Conservation (phyloP, 306 rosid species). For the Calophaca sinica region DNA sequence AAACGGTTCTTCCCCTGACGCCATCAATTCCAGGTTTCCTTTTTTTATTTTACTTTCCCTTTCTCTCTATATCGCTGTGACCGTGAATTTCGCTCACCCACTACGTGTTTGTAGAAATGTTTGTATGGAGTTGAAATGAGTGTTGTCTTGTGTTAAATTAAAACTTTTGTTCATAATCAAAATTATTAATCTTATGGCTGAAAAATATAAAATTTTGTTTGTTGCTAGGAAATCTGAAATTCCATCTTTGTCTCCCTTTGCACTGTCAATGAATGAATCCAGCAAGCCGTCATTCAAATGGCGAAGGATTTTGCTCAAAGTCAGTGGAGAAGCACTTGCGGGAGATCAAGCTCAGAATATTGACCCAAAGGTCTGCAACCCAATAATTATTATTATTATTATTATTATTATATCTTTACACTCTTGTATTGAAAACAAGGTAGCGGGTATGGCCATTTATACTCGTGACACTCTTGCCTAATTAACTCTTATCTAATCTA, state of each 20-base stretch:
- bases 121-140: too few species aligned
- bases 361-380: constrained; percentile 82
- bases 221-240: constrained; percentile 58
- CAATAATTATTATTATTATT: neutral
- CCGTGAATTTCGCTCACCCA: neutral
- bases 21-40: constrained; percentile 45
- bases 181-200: neutral
- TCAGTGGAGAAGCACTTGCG: constrained; percentile 95
- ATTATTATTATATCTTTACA: neutral
- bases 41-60: neutral
- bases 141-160: neutral
- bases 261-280: constrained; percentile 64
- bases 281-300: constrained; percentile 67
- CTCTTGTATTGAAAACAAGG: too few species aligned
- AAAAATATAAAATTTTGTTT: neutral
- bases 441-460: too few species aligned
- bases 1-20: constrained; percentile 41
- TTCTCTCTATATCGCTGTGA: too few species aligned
- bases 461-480: too few species aligned
- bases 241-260: constrained; percentile 62
- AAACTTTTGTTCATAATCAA: neutral
- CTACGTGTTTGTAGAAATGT: constrained; percentile 39
- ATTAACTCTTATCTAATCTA: too few species aligned
- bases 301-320: constrained; percentile 97
- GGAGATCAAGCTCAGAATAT: constrained; percentile 86